Evolutionary conservation across 345 rosid genomes (phyloP), one percentile per base, ranked within the genome.

Genomic region (Eucalyptus urophylla): DNA sequence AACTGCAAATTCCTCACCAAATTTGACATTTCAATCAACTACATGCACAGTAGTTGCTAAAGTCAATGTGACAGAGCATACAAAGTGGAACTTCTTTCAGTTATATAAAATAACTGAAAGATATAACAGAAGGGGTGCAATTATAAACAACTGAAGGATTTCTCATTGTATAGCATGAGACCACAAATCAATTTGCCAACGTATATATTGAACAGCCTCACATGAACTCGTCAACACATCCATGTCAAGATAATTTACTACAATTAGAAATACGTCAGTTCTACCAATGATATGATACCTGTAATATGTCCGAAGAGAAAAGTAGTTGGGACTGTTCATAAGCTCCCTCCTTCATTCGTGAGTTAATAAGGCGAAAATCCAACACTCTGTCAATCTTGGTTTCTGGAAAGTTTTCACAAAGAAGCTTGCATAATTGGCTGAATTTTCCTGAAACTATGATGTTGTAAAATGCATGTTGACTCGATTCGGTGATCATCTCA

Each of bases 261-360:
- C 69, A 86, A 86, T 44, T 33, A 5, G 67, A 17, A 86, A 89
- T n/a, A 31, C 27, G 43, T 14, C 24, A 33, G 80, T 27, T 54
- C 51, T 47, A 50, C 83, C 83, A 76, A 76, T 76, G 83, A 40
- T 11, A 91, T 86, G 86, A 89, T 91, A 98, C 99, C 99, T 91
- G 94, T 88, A 92, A 94, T 88, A 97, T 89, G 94, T 98, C 98
- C 10, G 92, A 88, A 87, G 89, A 88, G 91, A 98, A 95, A 87
- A 93, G 97, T 89, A 58, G 17, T 86, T 97, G 99, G 17, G 95
- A 93, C 31, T 29, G 47, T 87, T 95, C 99, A 94, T 98, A 98
- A 62, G 89, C 91, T 91, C 99, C 99, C 47, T 94, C 95, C 90
- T 93, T 95, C 99, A 96, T 95, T 93, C 95, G 95, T 87, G 91